These are phyloP conservation scores for Epichloe gansuensis DNA, from an alignment of 2,329 filamentous ascomycete genomes.

Conservation along the genomic window DNA sequence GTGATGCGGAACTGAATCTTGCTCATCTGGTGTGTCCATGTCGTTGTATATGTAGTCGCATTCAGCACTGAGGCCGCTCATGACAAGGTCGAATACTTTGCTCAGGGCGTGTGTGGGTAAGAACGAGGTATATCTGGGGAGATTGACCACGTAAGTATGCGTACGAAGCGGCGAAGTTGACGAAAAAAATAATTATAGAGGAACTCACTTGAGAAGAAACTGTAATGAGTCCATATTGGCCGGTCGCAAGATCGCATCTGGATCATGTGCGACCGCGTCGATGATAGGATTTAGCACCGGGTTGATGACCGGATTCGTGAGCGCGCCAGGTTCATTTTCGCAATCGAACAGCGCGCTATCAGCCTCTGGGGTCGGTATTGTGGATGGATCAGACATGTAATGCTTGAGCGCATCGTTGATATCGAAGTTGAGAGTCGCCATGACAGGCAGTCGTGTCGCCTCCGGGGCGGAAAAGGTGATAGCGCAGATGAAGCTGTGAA, in stretches of 20 bases:
- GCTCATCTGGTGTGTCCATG: constrained; percentile 75
- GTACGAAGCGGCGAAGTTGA: not conserved
- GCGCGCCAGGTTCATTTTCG: constrained; percentile 79
- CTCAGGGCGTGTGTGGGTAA: constrained; percentile 74
- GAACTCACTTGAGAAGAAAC: constrained; percentile 85
- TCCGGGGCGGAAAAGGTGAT: constrained; percentile 6
- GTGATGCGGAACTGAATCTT: constrained; percentile 74
- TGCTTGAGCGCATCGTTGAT: constrained; percentile 94
- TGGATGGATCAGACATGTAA: constrained; percentile 85
- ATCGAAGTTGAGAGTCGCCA: constrained; percentile 78
- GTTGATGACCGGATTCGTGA: constrained; percentile 71
- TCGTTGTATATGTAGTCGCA: constrained; percentile 77
- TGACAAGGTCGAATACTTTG: constrained; percentile 85
- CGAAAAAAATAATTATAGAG: not conserved
- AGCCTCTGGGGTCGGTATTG: constrained; percentile 76
- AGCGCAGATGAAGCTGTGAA: not conserved
- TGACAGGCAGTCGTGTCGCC: constrained; percentile 26
- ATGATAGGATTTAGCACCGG: constrained; percentile 82
- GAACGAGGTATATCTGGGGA: constrained; percentile 64
- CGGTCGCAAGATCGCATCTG: constrained; percentile 71
- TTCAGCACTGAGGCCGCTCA: constrained; percentile 74
- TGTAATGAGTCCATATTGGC: constrained; percentile 84
- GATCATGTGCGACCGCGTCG: constrained; percentile 82
- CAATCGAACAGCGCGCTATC: constrained; percentile 74
- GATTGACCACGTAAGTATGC: constrained; percentile 25